Conservation (phyloP, 2,329 filamentous ascomycete species). For the Calcarisporium arbuscula region DNA sequence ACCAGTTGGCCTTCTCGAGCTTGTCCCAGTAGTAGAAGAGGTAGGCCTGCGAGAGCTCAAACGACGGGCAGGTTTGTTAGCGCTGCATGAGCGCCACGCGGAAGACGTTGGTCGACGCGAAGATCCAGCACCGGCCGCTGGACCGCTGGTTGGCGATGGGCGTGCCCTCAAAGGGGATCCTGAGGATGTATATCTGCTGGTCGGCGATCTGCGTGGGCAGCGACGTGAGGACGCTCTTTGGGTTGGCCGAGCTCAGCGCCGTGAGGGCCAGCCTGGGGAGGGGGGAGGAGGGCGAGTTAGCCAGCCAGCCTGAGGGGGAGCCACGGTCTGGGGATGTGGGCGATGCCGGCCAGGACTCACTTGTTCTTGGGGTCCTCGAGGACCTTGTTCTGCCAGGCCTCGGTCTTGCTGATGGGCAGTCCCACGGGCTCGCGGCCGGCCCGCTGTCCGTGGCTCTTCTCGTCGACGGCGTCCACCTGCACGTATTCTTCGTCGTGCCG, state of each 20-base stretch:
- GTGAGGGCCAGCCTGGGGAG: slow-evolving; percentile 61
- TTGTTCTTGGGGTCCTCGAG: slow-evolving; percentile 61
- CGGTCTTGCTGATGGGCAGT: slow-evolving; percentile 45
- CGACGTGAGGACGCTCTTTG: slow-evolving; percentile 59
- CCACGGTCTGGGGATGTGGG: not conserved
- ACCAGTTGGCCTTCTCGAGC: slow-evolving; percentile 85
- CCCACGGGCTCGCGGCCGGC: slow-evolving; percentile 28
- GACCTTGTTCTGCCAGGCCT: slow-evolving; percentile 55
- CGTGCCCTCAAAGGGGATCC: slow-evolving; percentile 72
- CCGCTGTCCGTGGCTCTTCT: slow-evolving; percentile 14
- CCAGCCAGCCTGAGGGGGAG: not conserved
- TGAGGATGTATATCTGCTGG: slow-evolving; percentile 76
- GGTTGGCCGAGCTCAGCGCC: slow-evolving; percentile 62
- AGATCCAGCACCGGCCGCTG: slow-evolving; percentile 85
- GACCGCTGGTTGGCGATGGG: slow-evolving; percentile 81
- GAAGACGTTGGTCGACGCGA: slow-evolving; percentile 87
- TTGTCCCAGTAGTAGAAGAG: slow-evolving; percentile 95
- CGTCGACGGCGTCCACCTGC: slow-evolving; percentile 35
- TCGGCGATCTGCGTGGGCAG: slow-evolving; percentile 58
- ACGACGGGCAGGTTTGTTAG: slow-evolving; percentile 67
- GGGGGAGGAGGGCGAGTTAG: too few species aligned
- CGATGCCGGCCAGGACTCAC: slow-evolving; percentile 26
- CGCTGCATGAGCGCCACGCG: slow-evolving; percentile 82
- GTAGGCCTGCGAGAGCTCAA: slow-evolving; percentile 83
- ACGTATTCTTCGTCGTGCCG: slow-evolving; percentile 50